Conservation (phyloP, 495 filamentous ascomycete genomes). For the Penicillium verhagenii region DNA sequence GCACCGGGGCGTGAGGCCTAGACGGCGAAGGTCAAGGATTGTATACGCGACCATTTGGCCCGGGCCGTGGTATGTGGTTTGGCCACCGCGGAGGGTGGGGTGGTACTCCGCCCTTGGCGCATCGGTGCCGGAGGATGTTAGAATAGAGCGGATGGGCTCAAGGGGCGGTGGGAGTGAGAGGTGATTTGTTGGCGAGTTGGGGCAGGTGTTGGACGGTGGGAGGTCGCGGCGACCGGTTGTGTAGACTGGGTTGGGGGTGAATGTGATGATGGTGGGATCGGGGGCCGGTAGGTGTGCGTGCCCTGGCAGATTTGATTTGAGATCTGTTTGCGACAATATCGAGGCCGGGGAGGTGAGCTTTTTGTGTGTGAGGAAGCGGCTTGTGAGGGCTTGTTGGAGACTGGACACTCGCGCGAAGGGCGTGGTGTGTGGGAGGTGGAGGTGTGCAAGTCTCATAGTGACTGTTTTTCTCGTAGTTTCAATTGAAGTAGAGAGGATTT, state of each 20-base stretch:
- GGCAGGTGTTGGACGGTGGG: slow-evolving; percentile 49
- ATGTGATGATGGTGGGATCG: slow-evolving; percentile 72
- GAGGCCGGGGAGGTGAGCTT: slow-evolving; percentile 32
- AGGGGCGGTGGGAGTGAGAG: slow-evolving; percentile 40
- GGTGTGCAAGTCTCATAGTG: slow-evolving; percentile 58
- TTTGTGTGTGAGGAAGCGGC: slow-evolving; percentile 45
- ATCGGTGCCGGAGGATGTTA: slow-evolving; percentile 35
- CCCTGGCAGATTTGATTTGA: neutral
- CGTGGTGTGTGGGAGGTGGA: slow-evolving; percentile 63
- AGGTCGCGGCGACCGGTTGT: slow-evolving; percentile 86
- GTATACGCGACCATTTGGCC: slow-evolving; percentile 91
- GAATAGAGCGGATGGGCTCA: slow-evolving; percentile 35
- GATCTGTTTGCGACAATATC: slow-evolving; percentile 22
- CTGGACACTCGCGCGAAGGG: slow-evolving; percentile 47
- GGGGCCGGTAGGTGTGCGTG: slow-evolving; percentile 49
- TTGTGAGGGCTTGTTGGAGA: slow-evolving; percentile 51
- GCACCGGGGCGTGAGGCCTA: slow-evolving; percentile 55
- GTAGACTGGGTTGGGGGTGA: slow-evolving; percentile 81
- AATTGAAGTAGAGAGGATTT: neutral
- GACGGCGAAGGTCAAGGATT: slow-evolving; percentile 68
- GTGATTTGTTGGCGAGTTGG: slow-evolving; percentile 22
- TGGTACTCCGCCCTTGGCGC: slow-evolving; percentile 57
- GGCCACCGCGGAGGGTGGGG: slow-evolving; percentile 77
- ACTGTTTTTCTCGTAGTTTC: neutral
- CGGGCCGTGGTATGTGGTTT: slow-evolving; percentile 93